A percentile compares a stretch with the other conserved stretches of the same genome.
phyloP scores from a whole-genome alignment of 441 rosid species.

The Populus hybrid region DNA sequence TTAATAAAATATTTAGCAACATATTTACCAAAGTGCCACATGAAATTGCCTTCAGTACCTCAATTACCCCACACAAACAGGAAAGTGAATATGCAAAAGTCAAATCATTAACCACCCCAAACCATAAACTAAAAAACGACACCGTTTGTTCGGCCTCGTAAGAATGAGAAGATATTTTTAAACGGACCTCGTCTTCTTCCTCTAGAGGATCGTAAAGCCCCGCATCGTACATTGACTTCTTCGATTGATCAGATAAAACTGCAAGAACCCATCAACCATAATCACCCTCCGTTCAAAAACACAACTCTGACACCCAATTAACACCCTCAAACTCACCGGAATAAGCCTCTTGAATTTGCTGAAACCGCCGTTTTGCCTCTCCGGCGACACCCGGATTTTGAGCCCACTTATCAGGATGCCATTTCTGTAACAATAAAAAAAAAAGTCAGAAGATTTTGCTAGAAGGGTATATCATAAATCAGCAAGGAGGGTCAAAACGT shows the following conservation, averaged over 20 bases:
- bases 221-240: constrained; percentile 57
- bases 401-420: constrained; percentile 68
- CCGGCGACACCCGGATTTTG: constrained; percentile 42
- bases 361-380: constrained; percentile 63
- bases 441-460: background rate
- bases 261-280: constrained; percentile 5
- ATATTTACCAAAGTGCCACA: background rate
- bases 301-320: background rate
- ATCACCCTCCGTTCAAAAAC: background rate
- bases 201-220: constrained; percentile 65
- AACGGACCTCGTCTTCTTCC: constrained; percentile 60
- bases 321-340: constrained; percentile 33
- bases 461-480: background rate
- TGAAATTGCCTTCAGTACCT: background rate
- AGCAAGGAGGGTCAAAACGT: background rate
- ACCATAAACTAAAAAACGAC: background rate
- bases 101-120: background rate
- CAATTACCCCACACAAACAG: background rate
- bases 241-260: constrained; percentile 54
- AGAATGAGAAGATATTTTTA: background rate
- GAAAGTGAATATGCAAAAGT: background rate
- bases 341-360: constrained; percentile 76
- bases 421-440: constrained; percentile 30
- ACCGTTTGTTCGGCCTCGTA: background rate
- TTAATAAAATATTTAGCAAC: background rate